Conservation (phyloP, 192 early-diverging fungal species). For the Backusella mclennaniae region DNA sequence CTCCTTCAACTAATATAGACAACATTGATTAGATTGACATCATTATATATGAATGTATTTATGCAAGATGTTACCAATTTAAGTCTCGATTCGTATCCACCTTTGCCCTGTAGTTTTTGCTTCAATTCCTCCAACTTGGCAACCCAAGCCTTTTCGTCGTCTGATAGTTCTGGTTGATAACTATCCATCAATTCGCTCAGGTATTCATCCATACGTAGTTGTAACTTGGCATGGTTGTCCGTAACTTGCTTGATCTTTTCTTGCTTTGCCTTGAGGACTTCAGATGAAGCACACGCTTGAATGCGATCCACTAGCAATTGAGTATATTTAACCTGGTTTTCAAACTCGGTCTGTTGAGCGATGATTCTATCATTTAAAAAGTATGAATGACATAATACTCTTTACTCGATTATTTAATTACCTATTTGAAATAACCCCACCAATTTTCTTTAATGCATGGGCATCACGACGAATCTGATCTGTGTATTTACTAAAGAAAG, state of each 20-base stretch:
- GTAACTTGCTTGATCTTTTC: constrained; percentile 42
- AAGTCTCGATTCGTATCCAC: constrained; percentile 13
- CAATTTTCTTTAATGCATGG: constrained; percentile 34
- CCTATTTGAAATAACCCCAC: constrained; percentile 18
- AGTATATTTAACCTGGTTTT: constrained; percentile 44
- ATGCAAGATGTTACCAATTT: constrained; percentile 4
- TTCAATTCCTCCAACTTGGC: constrained; percentile 29
- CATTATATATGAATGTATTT: background rate
- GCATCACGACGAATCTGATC: constrained; percentile 36
- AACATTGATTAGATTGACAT: background rate
- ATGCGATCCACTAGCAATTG: constrained; percentile 42
- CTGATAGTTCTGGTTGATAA: constrained; percentile 59
- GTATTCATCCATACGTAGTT: constrained; percentile 54
- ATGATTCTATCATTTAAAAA: constrained; percentile 24
- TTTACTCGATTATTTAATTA: background rate
- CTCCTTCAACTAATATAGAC: background rate
- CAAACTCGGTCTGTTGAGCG: constrained; percentile 39
- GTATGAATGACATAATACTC: background rate
- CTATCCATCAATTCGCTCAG: constrained; percentile 61
- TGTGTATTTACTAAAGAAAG: constrained; percentile 39
- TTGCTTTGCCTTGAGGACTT: constrained; percentile 44
- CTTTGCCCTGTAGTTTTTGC: constrained; percentile 13
- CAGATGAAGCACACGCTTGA: constrained; percentile 32
- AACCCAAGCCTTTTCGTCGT: constrained; percentile 56
- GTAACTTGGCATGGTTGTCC: constrained; percentile 38